A percentile compares a stretch with the other conserved stretches of the same genome.
Conservation (phyloP, 1,139 yeast genomes). For the Hyphopichia buzzinii region DNA sequence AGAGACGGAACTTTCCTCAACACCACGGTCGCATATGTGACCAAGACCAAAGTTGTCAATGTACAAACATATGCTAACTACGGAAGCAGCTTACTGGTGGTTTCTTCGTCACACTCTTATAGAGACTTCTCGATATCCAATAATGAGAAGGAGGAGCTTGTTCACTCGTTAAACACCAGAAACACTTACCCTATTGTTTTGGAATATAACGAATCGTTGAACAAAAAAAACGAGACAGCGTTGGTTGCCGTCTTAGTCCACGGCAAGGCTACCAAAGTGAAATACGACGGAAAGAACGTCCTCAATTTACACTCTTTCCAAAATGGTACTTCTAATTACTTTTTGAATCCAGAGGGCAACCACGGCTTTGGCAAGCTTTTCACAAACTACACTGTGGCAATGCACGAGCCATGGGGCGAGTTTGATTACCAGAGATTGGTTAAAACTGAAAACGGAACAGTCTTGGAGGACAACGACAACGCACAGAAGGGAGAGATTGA, state of each 20-base stretch:
- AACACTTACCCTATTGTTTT: neutral
- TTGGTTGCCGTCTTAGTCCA: constrained; percentile 7
- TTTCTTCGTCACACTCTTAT: constrained; percentile 19
- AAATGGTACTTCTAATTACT: constrained; percentile 49
- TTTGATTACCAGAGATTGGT: constrained; percentile 39
- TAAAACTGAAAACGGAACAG: constrained; percentile 35
- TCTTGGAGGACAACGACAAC: neutral
- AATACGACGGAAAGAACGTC: constrained; percentile 18
- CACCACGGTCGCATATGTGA: constrained; percentile 23
- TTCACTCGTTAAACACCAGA: neutral
- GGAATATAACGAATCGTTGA: neutral
- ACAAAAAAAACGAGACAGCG: neutral
- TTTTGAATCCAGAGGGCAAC: constrained; percentile 47
- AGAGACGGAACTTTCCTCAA: constrained; percentile 30
- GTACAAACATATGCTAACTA: constrained; percentile 24
- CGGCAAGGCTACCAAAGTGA: constrained; percentile 14
- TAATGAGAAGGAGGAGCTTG: neutral
- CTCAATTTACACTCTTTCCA: constrained; percentile 22
- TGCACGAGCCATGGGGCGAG: constrained; percentile 24
- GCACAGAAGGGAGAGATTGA: too few species aligned
- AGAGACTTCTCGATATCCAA: neutral
- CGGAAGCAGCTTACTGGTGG: constrained; percentile 33
- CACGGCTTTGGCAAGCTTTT: constrained; percentile 45
- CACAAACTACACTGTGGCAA: constrained; percentile 37
- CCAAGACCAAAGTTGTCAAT: constrained; percentile 31